Evolutionary conservation across 257 asterid species (phyloP), one percentile per base, ranked within the genome.

Genomic region (Solanum lycopersicoides): DNA sequence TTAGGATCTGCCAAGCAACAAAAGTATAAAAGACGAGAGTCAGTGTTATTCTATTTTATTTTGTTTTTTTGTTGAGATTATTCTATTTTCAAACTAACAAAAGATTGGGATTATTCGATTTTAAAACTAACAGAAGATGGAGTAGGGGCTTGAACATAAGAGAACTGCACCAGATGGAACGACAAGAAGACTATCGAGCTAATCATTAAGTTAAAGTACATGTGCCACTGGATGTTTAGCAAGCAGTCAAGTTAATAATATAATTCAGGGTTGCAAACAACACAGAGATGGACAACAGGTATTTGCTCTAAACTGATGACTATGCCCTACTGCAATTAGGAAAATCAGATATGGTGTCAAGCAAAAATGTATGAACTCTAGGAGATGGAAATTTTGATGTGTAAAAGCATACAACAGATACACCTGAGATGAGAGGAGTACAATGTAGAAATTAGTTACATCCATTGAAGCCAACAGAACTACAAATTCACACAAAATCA

Each of bases 1-100:
- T 95, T 97, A 88, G 97, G 92, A 92, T 95, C 99, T 97, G 93
- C 95, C 91, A 90, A 85, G 82, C 72, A 86, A 88, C 76, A 88
- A 87, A 53, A 80, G 83, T 39, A 88, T 65, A 86, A 91, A 86
- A 15, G 3, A 86, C 50, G 60, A 53, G 83, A 83, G 82, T 45
- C 35, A 76, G n/a, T 37, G 42, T 71, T 34, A 23, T n/a, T 37
- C 32, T 65, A n/a, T 23, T 69, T 30, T 32, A 5, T 35, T 73
- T 35, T 15, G 30, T 6, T 8, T 35, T 73, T 35, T 73, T 20
- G 41, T 6, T 28, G 75, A 34, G 25, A 34, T 69, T 41, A 30
- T n/a, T 50, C 35, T 73, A 86, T 25, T 63, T 56, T 14, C 86
- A 83, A 53, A 18, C 73, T 20, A 73, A 41, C 42, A 39, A 86